Base-by-base conservation (phyloP, 768 basidiomycete genomes). In the Kondoa subrosea region DNA sequence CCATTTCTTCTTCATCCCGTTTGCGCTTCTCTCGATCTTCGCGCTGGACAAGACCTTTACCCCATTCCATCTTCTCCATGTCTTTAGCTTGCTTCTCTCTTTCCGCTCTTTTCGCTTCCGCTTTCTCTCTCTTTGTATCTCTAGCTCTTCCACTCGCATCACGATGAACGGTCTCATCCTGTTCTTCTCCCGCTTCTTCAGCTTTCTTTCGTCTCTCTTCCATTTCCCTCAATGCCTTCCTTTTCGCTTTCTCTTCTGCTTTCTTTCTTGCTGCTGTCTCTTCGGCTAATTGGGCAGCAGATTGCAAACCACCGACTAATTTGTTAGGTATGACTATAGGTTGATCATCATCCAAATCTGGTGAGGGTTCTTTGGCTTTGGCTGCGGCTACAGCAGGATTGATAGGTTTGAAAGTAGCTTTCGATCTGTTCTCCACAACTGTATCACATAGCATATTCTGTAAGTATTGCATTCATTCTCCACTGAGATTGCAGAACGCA, bases 1-100 rank as follows among this genome's bases (percentile, higher is more conserved):
- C 82, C 77, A 86, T 84, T 72, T 83, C 85, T 76, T 88, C 85
- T 74, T 88, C 75, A 68, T 89, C 84, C 67, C 77, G 74, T 74
- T 78, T 82, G 75, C 80, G 79, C 75, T 82, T 83, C 78, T 91
- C 88, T 65, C 81, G 79, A 69, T 91, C 87, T 27, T 88, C 86
- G 69, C 85, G 80, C 79, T 97, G 95, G 50, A 91, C 87, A 34
- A 97, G 74, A 32, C 95, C 95, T 77, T 93, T 97, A 0, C 90
- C 91, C 95, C 95, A 97, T 76, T 93, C 89, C 89, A 93, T 91
- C 80, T 89, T 92, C 75, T 83, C 80, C 63, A 87, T 87, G 75
- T 93, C 89, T 75, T 83, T 84, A 78, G 95, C 88, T 76, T 91
- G 86, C 68, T 81, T 80, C 75, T 90, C 86, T 26, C 89, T 82